phyloP scores from a whole-genome alignment of 495 filamentous ascomycete species.

The Jackrogersella multiformis region DNA sequence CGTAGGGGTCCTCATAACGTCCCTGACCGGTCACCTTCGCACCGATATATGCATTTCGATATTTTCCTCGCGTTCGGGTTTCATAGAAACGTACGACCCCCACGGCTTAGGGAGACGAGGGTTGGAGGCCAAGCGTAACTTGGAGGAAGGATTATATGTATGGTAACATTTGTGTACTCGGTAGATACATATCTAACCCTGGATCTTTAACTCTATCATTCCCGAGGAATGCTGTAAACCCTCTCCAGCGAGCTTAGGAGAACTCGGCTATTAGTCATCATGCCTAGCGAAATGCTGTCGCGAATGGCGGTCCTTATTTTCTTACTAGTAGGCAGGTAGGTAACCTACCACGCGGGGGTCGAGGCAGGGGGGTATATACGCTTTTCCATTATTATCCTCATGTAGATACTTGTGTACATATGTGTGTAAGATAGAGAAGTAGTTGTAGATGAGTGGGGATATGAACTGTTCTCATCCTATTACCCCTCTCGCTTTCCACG shows the following conservation, averaged over 20 bases:
- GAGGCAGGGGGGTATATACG: not conserved
- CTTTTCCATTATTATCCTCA: not conserved
- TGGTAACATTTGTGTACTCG: constrained; percentile 12
- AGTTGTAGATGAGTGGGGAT: not conserved
- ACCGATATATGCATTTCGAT: not conserved
- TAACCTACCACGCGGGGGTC: constrained; percentile 20
- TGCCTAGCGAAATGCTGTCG: constrained; percentile 13
- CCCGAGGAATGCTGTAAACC: constrained; percentile 14
- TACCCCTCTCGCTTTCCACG: constrained; percentile 1
- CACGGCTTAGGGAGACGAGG: constrained; percentile 4
- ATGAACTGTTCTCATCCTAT: not conserved
- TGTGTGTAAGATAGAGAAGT: not conserved
- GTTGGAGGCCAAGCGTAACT: not conserved
- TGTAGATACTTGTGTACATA: not conserved
- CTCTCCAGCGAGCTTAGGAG: not conserved
- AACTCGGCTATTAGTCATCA: constrained; percentile 20
- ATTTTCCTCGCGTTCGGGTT: not conserved
- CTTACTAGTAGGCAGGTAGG: constrained; percentile 31
- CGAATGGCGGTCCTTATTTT: constrained; percentile 16
- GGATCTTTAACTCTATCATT: not conserved
- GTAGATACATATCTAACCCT: constrained; percentile 11
- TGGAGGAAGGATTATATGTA: not conserved
- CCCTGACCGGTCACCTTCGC: not conserved
- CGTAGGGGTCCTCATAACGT: not conserved
- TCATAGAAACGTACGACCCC: constrained; percentile 13